These are phyloP conservation scores for Boletus patriciae DNA, from an alignment of 768 basidiomycete genomes.

Conservation along the genomic window DNA sequence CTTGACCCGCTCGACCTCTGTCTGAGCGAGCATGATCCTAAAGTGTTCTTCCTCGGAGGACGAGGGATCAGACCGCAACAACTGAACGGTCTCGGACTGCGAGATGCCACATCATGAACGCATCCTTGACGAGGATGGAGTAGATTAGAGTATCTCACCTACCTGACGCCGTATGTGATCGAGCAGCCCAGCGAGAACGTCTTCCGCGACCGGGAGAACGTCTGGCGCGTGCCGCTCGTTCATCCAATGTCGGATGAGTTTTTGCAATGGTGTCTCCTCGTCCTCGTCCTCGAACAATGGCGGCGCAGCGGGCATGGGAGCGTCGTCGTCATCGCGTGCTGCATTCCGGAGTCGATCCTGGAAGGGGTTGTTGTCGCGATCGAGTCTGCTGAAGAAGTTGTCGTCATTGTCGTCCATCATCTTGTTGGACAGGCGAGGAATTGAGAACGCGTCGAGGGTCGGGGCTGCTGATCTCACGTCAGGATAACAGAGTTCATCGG, in stretches of 20 bases:
- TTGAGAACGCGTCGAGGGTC: not conserved
- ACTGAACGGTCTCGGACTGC: conserved; percentile 77
- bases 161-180: conserved; percentile 86
- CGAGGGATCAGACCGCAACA: conserved; percentile 74
- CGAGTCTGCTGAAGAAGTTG: conserved; percentile 31
- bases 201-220: conserved; percentile 71
- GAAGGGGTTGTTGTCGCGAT: conserved; percentile 22
- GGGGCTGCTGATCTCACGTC: not conserved
- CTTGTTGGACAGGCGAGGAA: not conserved
- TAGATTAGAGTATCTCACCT: conserved; percentile 24
- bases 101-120: conserved; percentile 1
- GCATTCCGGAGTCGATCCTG: conserved; percentile 41
- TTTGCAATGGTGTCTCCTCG: conserved; percentile 60
- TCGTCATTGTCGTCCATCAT: conserved; percentile 27
- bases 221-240: conserved; percentile 84
- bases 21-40: conserved; percentile 89
- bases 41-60: conserved; percentile 94
- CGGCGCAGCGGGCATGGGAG: conserved; percentile 31
- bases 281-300: conserved; percentile 35
- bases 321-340: conserved; percentile 27
- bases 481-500: not conserved
- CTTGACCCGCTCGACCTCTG: conserved; percentile 91
- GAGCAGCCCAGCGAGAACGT: conserved; percentile 60
- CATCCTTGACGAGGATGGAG: not conserved
- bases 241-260: conserved; percentile 80